phyloP scores from a whole-genome alignment of 306 rosid species.

The Cicer pinnatifidum region DNA sequence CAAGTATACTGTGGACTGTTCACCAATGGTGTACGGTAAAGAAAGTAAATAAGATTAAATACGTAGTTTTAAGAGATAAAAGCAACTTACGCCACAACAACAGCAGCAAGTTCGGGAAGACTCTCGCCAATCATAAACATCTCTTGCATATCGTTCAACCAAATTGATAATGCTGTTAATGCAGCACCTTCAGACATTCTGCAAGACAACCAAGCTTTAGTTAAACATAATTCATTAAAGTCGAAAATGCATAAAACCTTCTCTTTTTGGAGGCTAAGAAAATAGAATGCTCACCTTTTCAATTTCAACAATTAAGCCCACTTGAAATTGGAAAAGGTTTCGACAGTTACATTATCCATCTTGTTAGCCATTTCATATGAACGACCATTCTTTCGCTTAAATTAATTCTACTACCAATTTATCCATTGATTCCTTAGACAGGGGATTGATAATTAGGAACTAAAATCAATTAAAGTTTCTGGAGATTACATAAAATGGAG shows the following conservation, averaged over 20 bases:
- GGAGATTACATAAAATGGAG: constrained; percentile 28
- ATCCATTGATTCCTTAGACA: background rate
- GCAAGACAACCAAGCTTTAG: constrained; percentile 48
- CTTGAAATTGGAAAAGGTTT: constrained; percentile 30
- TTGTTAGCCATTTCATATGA: constrained; percentile 31
- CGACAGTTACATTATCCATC: constrained; percentile 18
- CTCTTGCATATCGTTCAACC: constrained; percentile 79
- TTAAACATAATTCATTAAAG: constrained; percentile 25
- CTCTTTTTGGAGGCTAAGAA: constrained; percentile 27
- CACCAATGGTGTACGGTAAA: constrained; percentile 9
- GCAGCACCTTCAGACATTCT: constrained; percentile 98
- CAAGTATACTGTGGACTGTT: constrained; percentile 7
- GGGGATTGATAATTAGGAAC: constrained; percentile 29
- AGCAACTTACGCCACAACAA: constrained; percentile 80
- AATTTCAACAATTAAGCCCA: constrained; percentile 7
- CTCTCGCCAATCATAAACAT: constrained; percentile 65
- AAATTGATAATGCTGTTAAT: constrained; percentile 79
- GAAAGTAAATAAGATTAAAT: constrained; percentile 37
- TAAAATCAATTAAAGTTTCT: constrained; percentile 25
- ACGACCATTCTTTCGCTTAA: constrained; percentile 5
- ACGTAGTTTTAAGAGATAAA: constrained; percentile 33
- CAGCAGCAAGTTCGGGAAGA: constrained; percentile 86
- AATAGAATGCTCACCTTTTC: constrained; percentile 18
- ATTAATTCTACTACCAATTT: constrained; percentile 25
- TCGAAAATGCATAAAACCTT: constrained; percentile 19